These are phyloP conservation scores for Heliosperma pusillum DNA, from an alignment of 148 eudicot species.

Conservation along the genomic window DNA sequence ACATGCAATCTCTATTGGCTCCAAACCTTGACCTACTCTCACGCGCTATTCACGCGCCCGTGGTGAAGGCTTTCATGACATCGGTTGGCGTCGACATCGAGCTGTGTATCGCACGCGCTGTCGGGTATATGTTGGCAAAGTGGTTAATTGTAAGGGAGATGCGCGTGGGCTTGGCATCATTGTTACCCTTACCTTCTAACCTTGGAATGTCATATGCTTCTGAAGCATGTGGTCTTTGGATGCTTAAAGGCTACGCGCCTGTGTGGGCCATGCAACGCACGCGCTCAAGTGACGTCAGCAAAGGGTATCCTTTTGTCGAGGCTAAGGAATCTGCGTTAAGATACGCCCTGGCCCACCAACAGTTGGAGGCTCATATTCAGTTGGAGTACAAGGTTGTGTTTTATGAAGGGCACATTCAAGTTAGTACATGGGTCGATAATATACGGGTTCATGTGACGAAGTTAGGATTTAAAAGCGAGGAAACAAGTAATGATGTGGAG, in stretches of 20 bases:
- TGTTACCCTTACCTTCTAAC: conserved; percentile 32
- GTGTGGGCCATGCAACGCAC: conserved; percentile 57
- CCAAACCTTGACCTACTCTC: conserved; percentile 51
- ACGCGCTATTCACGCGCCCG: conserved; percentile 43
- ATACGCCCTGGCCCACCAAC: conserved; percentile 87
- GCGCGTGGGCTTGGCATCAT: conserved; percentile 46
- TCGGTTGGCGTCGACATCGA: conserved; percentile 64
- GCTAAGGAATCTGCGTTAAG: conserved; percentile 63
- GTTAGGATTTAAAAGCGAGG: conserved; percentile 47
- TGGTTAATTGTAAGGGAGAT: conserved; percentile 65
- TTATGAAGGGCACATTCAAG: conserved; percentile 51
- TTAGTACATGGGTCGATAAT: conserved; percentile 65
- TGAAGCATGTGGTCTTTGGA: conserved; percentile 78
- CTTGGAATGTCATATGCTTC: conserved; percentile 66
- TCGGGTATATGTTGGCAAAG: conserved; percentile 79
- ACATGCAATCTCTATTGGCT: conserved; percentile 55
- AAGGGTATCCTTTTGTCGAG: conserved; percentile 34
- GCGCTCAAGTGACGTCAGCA: conserved; percentile 13
- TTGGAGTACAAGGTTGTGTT: conserved; percentile 60
- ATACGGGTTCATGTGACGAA: conserved; percentile 63
- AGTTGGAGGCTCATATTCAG: conserved; percentile 68
- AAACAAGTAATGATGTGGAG: conserved; percentile 15
- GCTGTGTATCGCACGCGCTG: conserved; percentile 63
- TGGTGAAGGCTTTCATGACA: conserved; percentile 50
- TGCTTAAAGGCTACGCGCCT: conserved; percentile 61